Conservation (phyloP, 768 basidiomycete genomes). For the Auricularia auricula-judae region DNA sequence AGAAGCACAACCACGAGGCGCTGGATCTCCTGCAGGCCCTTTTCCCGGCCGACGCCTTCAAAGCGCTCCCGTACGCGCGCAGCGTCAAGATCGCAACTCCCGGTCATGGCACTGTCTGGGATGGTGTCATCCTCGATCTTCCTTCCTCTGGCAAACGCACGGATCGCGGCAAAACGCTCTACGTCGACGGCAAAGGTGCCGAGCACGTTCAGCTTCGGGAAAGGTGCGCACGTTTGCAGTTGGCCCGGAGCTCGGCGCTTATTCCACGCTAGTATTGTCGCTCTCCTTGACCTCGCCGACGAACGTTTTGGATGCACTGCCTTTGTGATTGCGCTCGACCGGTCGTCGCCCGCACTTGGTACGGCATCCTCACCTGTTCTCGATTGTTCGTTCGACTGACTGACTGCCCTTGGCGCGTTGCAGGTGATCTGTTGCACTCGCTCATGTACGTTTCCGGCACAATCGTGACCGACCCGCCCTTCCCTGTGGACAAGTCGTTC, state of each 20-base stretch:
- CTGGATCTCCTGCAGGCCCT: constrained; percentile 69
- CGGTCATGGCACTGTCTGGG: constrained; percentile 56
- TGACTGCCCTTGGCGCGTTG: background rate
- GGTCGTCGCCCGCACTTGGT: constrained; percentile 53
- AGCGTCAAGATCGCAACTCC: constrained; percentile 64
- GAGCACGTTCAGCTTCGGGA: constrained; percentile 70
- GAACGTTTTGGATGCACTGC: constrained; percentile 70
- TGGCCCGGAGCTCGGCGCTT: background rate
- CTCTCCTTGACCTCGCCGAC: constrained; percentile 78
- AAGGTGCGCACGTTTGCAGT: constrained; percentile 39
- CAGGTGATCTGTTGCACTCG: constrained; percentile 64
- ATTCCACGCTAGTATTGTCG: constrained; percentile 55
- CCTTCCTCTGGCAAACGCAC: constrained; percentile 21
- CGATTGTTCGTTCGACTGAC: background rate
- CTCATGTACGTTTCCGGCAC: constrained; percentile 88
- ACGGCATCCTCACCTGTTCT: background rate
- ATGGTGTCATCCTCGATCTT: constrained; percentile 67
- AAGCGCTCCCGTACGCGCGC: constrained; percentile 59
- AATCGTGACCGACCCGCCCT: constrained; percentile 72
- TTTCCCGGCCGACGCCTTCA: constrained; percentile 63
- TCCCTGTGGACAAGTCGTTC: constrained; percentile 63
- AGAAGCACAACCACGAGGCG: constrained; percentile 46
- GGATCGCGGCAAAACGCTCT: constrained; percentile 61
- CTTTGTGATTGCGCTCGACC: constrained; percentile 71
- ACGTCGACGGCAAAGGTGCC: constrained; percentile 76